Evolutionary conservation across 2,329 filamentous ascomycete genomes (phyloP).

Genomic region (Penicillium fuscoglaucum): DNA sequence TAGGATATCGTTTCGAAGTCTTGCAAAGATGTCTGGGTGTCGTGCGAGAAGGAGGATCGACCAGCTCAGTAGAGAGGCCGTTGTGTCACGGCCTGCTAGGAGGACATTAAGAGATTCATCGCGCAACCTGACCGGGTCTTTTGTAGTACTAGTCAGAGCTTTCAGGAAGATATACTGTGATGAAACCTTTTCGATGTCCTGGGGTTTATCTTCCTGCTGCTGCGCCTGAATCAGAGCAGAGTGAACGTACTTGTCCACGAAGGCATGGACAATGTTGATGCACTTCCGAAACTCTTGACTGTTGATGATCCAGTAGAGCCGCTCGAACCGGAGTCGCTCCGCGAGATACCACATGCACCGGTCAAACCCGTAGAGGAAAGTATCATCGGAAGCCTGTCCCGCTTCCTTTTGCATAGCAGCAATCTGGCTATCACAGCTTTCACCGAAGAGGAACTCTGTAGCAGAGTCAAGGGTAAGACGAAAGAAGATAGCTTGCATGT

Average conservation of each 20-base stretch:
- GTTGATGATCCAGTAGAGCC: background rate
- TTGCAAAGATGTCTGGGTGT: constrained; percentile 63
- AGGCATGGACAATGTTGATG: background rate
- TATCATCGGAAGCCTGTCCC: background rate
- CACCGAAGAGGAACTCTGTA: constrained; percentile 66
- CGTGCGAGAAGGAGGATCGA: constrained; percentile 72
- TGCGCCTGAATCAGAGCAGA: background rate
- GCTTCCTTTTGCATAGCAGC: background rate
- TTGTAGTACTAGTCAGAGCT: background rate
- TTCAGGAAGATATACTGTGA: constrained; percentile 4
- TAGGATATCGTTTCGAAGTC: constrained; percentile 69
- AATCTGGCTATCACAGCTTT: constrained; percentile 24
- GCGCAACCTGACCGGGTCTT: constrained; percentile 38
- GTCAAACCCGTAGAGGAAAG: constrained; percentile 5
- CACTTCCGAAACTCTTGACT: constrained; percentile 2
- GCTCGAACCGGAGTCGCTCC: constrained; percentile 5
- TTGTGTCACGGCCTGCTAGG: constrained; percentile 75
- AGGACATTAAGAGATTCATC: constrained; percentile 77
- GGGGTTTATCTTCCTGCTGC: background rate
- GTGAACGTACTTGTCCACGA: background rate
- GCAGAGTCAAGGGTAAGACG: constrained; percentile 67
- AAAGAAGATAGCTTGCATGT: constrained; percentile 65
- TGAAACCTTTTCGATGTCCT: background rate
- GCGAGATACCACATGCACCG: background rate
- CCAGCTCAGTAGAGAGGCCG: constrained; percentile 74